phyloP scores from a whole-genome alignment of 23 red algal species.

The Gracilaria domingensis region DNA sequence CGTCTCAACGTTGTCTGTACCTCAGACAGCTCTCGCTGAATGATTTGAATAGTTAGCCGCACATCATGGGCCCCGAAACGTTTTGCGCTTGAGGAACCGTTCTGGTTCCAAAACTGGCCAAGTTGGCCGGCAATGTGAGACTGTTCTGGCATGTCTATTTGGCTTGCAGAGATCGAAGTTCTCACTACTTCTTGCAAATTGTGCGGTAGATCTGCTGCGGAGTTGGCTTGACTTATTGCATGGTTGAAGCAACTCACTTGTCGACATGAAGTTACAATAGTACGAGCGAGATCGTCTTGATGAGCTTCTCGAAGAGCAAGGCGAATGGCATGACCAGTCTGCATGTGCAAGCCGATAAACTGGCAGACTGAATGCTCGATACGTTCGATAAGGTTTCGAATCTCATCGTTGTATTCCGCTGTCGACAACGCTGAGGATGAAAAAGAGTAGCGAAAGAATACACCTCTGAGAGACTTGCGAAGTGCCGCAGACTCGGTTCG shows the following conservation, averaged over 20 bases:
- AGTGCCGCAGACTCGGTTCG: conserved; percentile 34
- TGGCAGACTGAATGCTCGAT: conserved; percentile 31
- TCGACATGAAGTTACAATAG: conserved; percentile 59
- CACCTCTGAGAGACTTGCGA: conserved; percentile 12
- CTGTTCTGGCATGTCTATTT: conserved; percentile 15
- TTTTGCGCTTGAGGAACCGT: neutral
- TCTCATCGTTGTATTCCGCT: conserved; percentile 20
- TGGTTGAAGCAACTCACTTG: conserved; percentile 54
- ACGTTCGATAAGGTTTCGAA: conserved; percentile 18
- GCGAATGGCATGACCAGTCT: conserved; percentile 51
- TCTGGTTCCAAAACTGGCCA: conserved; percentile 68
- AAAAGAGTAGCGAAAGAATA: conserved; percentile 12
- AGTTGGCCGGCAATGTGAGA: conserved; percentile 38
- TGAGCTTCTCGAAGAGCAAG: conserved; percentile 21
- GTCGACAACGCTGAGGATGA: conserved; percentile 9
- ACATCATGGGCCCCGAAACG: conserved; percentile 39
- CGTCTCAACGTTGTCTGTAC: neutral
- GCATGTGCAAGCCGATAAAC: conserved; percentile 70
- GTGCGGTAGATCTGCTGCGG: conserved; percentile 7
- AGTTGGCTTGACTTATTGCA: conserved; percentile 25
- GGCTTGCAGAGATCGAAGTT: conserved; percentile 13
- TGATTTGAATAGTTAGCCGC: conserved; percentile 47
- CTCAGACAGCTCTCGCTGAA: conserved; percentile 42
- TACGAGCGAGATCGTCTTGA: conserved; percentile 43
- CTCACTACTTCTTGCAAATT: conserved; percentile 41